Evolutionary conservation across 495 filamentous ascomycete species (phyloP), one percentile per base, ranked within the genome.

Genomic region (Parathielavia hyrcaniae): DNA sequence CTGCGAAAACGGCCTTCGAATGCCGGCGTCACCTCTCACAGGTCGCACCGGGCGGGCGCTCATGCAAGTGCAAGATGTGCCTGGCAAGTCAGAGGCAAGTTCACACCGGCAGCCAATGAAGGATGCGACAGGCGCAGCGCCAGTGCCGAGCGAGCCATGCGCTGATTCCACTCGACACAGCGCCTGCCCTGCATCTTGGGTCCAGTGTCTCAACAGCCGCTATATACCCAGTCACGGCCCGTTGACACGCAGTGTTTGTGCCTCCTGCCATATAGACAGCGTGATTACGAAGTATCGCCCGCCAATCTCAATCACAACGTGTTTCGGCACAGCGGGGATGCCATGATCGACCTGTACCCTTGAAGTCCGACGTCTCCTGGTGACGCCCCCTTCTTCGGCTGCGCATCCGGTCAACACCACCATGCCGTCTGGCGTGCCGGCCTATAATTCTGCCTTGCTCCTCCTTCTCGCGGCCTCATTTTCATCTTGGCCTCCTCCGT

Each of bases 161-260:
- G n/a, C n/a, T n/a, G n/a, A n/a, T n/a, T n/a, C 53, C 45, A 57
- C 59, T 34, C 60, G 57, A 57, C 53, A 56, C 64, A 63, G 64
- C 47, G 56, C 57, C 66, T 54, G 67, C 59, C 61, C 59, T 39
- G 49, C 52, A 54, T 43, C 35, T 57, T 63, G 67, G 68, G 61
- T 61, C 48, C 58, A 64, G 66, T 69, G 74, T 77, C 63, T 77
- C 76, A 78, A 71, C 75, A 78, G 73, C 73, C 75, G 75, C 77
- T 79, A 78, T 78, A 79, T 79, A 78, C 75, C 70, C 73, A 63
- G 67, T 64, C 64, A 11, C 20, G 52, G 13, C 39, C 55, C 30
- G 12, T 57, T 50, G 55, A 23, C 55, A 58, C 59, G 36, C 60
- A 22, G 60, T 55, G 26, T 45, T 30, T 23, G 43, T 60, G 54